Conservation (phyloP, 352 stramenopile genomes). For the Phytophthora podocarpi region DNA sequence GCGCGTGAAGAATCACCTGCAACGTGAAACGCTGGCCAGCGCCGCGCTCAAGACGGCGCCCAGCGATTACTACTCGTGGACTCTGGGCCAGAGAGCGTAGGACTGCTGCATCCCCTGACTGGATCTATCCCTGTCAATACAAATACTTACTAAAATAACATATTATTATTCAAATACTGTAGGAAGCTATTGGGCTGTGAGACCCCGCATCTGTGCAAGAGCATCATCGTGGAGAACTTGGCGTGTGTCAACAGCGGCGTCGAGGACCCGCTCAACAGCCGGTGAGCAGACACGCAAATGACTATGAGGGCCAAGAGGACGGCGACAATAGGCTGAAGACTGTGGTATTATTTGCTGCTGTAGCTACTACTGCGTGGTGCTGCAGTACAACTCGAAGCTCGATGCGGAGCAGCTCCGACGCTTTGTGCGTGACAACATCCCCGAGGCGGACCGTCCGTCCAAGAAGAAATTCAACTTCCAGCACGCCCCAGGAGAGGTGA, state of each 20-base stretch:
- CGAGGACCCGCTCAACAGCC: conserved; percentile 67
- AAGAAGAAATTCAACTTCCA: conserved; percentile 91
- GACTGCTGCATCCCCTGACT: too few species aligned
- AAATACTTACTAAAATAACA: too few species aligned
- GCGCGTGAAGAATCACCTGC: conserved; percentile 55
- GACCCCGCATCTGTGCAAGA: conserved; percentile 86
- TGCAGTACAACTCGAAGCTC: conserved; percentile 88
- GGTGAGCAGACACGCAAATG: conserved; percentile 31
- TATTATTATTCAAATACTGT: neutral
- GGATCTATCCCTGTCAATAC: too few species aligned
- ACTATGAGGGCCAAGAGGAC: too few species aligned
- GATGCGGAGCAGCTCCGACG: conserved; percentile 83
- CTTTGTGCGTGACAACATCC: conserved; percentile 73
- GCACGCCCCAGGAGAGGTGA: conserved; percentile 68
- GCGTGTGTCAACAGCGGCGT: conserved; percentile 61
- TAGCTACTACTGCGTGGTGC: conserved; percentile 84
- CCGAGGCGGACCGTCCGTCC: conserved; percentile 51
- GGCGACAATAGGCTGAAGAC: neutral
- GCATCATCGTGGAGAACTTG: conserved; percentile 90
- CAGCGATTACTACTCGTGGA: conserved; percentile 80
- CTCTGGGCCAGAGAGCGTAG: conserved; percentile 66
- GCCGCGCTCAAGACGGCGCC: conserved; percentile 72
- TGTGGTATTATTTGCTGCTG: neutral
- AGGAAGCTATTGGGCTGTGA: conserved; percentile 71
- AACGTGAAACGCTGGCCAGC: conserved; percentile 51